Percentiles rank a stretch among this genome's conserved stretches.
Evolutionary conservation across 208 protist species (phyloP).

Genomic region (Leishmania braziliensis): DNA sequence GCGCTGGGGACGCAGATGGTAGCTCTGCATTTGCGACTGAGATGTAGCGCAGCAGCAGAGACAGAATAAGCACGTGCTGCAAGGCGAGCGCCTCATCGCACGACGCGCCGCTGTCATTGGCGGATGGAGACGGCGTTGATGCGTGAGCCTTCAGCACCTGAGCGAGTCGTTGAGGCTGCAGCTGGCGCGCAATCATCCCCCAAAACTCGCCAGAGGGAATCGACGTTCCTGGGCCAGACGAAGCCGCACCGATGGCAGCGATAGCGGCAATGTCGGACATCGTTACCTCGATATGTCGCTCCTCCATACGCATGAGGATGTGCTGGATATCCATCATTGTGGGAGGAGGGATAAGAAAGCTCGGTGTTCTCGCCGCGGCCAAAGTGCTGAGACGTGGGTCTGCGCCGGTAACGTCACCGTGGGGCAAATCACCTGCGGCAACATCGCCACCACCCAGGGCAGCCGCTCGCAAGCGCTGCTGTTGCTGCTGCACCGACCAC

Average conservation of each 20-base stretch:
- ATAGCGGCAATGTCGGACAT: slow-evolving; percentile 36
- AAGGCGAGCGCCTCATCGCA: slow-evolving; percentile 13
- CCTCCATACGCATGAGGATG: slow-evolving; percentile 53
- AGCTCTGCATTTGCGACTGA: slow-evolving; percentile 11
- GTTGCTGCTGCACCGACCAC: slow-evolving; percentile 36
- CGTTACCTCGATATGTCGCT: slow-evolving; percentile 31
- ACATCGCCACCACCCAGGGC: not conserved
- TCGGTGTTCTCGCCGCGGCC: slow-evolving; percentile 10
- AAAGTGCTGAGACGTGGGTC: slow-evolving; percentile 15
- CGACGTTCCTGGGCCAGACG: slow-evolving; percentile 9
- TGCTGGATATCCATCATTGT: slow-evolving; percentile 34
- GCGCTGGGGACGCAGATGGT: not conserved
- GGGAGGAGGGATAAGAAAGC: slow-evolving; percentile 18
- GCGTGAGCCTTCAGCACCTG: slow-evolving; percentile 9
- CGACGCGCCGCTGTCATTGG: not conserved
- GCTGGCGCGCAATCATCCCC: slow-evolving; percentile 14
- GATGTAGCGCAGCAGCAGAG: slow-evolving; percentile 28
- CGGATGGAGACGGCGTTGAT: not conserved
- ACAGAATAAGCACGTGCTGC: slow-evolving; percentile 27
- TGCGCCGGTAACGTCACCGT: not conserved
- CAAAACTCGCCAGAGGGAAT: slow-evolving; percentile 27
- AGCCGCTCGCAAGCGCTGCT: slow-evolving; percentile 16
- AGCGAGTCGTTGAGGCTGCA: slow-evolving; percentile 23
- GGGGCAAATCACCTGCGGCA: not conserved
- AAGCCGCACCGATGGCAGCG: slow-evolving; percentile 26